Percentiles rank a stretch among this genome's conserved stretches.
These are phyloP conservation scores for Streptanthus diversifolius DNA, from an alignment of 345 rosid species.

Conservation along the genomic window DNA sequence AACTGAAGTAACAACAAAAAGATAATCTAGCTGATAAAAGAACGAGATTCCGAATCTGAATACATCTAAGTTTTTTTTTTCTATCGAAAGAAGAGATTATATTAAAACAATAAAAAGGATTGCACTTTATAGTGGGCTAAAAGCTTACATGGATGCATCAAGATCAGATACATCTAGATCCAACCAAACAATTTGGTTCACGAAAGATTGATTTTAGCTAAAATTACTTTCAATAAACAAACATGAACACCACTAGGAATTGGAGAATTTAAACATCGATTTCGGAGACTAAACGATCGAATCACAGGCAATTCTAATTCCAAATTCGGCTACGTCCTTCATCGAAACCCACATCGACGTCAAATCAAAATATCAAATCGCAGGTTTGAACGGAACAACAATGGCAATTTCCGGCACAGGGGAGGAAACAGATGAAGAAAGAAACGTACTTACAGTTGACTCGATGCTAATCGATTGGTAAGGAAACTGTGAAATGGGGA, in stretches of 20 bases:
- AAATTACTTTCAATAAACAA: not conserved
- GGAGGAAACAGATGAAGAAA: not conserved
- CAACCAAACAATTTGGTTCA: not conserved
- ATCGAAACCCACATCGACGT: not conserved
- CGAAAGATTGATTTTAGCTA: not conserved
- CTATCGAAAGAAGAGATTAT: not conserved
- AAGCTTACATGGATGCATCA: not conserved
- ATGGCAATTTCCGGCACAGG: not conserved
- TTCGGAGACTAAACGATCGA: not conserved
- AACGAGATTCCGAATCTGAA: not conserved
- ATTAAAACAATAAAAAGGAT: not conserved
- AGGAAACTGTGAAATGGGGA: not conserved
- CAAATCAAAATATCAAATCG: not conserved
- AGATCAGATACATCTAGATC: slow-evolving; percentile 17
- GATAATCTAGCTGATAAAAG: not conserved
- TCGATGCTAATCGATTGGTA: slow-evolving; percentile 11
- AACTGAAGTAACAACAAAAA: not conserved
- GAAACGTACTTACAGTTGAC: slow-evolving; percentile 22
- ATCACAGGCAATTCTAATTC: not conserved
- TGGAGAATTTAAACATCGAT: not conserved
- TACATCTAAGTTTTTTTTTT: not conserved
- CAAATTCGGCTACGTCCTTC: not conserved
- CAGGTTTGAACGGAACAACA: not conserved
- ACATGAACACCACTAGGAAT: not conserved
- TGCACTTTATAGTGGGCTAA: not conserved